These are phyloP conservation scores for Globisporangium carolinianum DNA, from an alignment of 352 stramenopile genomes.

Conservation along the genomic window DNA sequence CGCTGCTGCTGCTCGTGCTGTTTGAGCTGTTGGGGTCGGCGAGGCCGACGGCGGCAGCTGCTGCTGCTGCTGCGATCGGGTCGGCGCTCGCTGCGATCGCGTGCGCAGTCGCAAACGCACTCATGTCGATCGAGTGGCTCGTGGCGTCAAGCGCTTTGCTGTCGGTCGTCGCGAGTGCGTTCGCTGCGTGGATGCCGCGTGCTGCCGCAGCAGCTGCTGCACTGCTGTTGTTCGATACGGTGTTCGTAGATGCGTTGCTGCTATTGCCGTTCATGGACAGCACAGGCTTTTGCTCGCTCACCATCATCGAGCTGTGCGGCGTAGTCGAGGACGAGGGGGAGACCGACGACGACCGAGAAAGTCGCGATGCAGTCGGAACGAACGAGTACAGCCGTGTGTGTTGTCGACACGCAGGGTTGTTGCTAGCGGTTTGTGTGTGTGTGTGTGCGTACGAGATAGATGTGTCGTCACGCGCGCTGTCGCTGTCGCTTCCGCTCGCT, in stretches of 20 bases:
- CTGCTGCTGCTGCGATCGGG: slow-evolving; percentile 9
- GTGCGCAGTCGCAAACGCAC: slow-evolving; percentile 4
- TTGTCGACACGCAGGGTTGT: too few species aligned
- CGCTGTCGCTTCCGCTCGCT: too few species aligned
- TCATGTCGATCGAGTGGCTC: slow-evolving; percentile 10
- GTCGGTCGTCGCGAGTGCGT: slow-evolving; percentile 5
- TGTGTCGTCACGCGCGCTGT: too few species aligned
- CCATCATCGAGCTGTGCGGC: slow-evolving; percentile 22
- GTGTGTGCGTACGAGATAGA: too few species aligned
- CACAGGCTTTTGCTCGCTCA: slow-evolving; percentile 26
- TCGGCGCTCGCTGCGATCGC: slow-evolving; percentile 9
- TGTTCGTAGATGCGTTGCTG: background rate
- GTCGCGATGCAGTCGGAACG: background rate
- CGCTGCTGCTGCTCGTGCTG: background rate
- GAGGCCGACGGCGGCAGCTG: slow-evolving; percentile 11
- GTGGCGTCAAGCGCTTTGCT: slow-evolving; percentile 1
- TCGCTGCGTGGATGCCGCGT: slow-evolving; percentile 1
- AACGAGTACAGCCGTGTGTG: too few species aligned
- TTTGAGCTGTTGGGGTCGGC: slow-evolving; percentile 8
- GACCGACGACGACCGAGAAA: background rate
- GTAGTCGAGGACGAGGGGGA: background rate
- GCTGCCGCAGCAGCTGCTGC: background rate
- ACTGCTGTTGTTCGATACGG: background rate
- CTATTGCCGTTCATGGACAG: slow-evolving; percentile 4
- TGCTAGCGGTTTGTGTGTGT: too few species aligned